Base-by-base conservation (phyloP, 2,329 filamentous ascomycete genomes). In the Cyphellophora attinorum region DNA sequence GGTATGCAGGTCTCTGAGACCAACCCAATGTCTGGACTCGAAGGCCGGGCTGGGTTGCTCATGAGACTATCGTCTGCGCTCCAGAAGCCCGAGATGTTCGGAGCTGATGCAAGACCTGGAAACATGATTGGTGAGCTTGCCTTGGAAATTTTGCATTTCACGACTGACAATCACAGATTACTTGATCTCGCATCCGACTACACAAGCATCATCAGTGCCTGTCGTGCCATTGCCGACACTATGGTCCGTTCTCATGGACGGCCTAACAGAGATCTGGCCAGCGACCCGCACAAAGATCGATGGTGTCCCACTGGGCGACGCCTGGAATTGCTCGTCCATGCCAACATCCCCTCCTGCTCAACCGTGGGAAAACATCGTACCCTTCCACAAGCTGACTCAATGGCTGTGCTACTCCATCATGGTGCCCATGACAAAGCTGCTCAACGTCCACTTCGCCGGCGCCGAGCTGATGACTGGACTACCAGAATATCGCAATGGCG, bases 371-470 rank as follows among this genome's bases (percentile, higher is more conserved):
- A 79, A 71, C 47, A 89, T 93, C 50, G 74, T 89, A 8, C 86
- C 86, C 0, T 93, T 94, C 64, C 88, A 95, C 66, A 94, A 93
- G 61, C 72, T 93, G 21, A 93, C 86, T 0, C 86, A 94, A 58
- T 95, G 88, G 88, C 78, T 95, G 37, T 85, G 82, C 32, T 94
- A 94, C 61, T 93, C 85, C 2, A 72, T 95, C 37, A 93, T 93
- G 83, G 80, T 86, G 15, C 86, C 86, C 0, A 93, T 94, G 80
- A 75, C 79, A 37, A 82, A 77, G 45, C 60, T 93, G 14, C 76
- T 93, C 49, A 74, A 81, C 38, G 78, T 93, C 39, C 76, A 85
- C 46, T 91, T 91, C 56, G 77, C 81, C 3, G 85, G 85, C 28
- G 75, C 76, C 2, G 83, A 93, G 41, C 70, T 93, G 5, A 69